These are phyloP conservation scores for Elongisporangium undulatum DNA, from an alignment of 352 stramenopile species.

Conservation along the genomic window DNA sequence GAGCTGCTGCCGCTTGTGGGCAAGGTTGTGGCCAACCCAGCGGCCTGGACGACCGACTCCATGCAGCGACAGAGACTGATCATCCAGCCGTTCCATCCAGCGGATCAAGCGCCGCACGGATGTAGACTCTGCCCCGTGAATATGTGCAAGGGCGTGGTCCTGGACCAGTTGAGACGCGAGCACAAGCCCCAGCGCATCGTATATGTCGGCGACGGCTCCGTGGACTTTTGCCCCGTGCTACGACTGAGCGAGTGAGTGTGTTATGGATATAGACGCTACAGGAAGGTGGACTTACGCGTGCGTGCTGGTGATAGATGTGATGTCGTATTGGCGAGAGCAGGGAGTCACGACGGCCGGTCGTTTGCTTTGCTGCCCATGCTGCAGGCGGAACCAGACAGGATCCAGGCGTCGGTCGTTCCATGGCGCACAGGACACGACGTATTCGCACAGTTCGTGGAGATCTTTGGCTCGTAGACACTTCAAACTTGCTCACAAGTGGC, in stretches of 20 bases:
- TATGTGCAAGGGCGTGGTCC: constrained; percentile 79
- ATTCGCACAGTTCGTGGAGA: constrained; percentile 35
- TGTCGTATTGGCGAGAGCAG: constrained; percentile 55
- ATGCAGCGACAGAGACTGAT: constrained; percentile 22
- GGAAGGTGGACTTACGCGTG: too few species aligned
- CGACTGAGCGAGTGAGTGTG: constrained; percentile 40
- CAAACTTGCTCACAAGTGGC: too few species aligned
- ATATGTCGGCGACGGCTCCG: constrained; percentile 68
- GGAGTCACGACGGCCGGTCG: constrained; percentile 32
- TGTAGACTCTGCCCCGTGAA: constrained; percentile 63
- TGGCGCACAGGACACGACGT: constrained; percentile 69
- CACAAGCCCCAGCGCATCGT: constrained; percentile 41
- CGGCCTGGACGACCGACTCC: constrained; percentile 24
- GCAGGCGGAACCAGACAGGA: constrained; percentile 17
- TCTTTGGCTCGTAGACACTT: constrained; percentile 28
- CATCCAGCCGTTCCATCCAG: constrained; percentile 47
- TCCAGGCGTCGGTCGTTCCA: constrained; percentile 40
- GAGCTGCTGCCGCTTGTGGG: constrained; percentile 24
- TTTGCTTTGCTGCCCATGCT: constrained; percentile 57
- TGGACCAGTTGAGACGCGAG: constrained; percentile 37
- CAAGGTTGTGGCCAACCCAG: constrained; percentile 58
- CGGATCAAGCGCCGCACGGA: constrained; percentile 28
- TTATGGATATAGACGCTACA: too few species aligned
- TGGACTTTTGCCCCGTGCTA: constrained; percentile 64
- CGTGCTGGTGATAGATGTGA: constrained; percentile 14